These are phyloP conservation scores for Grifola frondosa DNA, from an alignment of 1,284 basidiomycete species.

Conservation along the genomic window DNA sequence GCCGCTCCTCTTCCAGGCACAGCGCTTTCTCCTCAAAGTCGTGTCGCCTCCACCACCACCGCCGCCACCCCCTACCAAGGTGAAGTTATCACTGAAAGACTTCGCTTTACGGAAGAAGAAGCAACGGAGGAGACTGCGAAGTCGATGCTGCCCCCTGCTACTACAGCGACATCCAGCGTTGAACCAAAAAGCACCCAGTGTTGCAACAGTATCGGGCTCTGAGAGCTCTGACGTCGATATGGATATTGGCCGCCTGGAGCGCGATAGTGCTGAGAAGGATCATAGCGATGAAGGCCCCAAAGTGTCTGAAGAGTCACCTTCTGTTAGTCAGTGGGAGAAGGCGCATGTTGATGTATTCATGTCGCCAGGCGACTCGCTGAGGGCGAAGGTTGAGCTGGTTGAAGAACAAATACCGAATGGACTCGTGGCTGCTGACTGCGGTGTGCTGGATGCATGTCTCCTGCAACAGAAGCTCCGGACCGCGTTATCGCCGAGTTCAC, in stretches of 20 bases:
- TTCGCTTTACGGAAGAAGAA: conserved; percentile 38
- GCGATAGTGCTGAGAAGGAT: neutral
- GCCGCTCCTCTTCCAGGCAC: conserved; percentile 1
- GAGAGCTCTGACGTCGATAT: no score
- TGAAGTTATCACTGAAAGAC: conserved; percentile 39
- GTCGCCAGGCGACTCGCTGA: conserved; percentile 18
- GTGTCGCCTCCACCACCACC: conserved; percentile 13
- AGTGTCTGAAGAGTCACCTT: neutral
- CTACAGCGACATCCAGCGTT: neutral
- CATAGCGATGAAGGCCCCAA: neutral
- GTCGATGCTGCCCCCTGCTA: neutral
- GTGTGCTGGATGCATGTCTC: conserved; percentile 2
- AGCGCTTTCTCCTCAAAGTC: conserved; percentile 8
- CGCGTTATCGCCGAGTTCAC: no score
- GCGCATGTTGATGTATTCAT: neutral
- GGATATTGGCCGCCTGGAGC: no score
- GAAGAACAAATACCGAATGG: conserved; percentile 16
- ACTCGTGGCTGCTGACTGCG: conserved; percentile 3
- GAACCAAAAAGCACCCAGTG: neutral
- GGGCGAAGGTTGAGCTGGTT: conserved; percentile 34
- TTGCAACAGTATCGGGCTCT: neutral
- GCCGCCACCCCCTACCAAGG: conserved; percentile 30
- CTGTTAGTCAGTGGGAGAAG: no score
- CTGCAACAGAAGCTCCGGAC: conserved; percentile 1
- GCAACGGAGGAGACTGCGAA: conserved; percentile 30